These are phyloP conservation scores for Epichloe amarillans DNA, from an alignment of 2,329 filamentous ascomycete genomes.

Conservation along the genomic window DNA sequence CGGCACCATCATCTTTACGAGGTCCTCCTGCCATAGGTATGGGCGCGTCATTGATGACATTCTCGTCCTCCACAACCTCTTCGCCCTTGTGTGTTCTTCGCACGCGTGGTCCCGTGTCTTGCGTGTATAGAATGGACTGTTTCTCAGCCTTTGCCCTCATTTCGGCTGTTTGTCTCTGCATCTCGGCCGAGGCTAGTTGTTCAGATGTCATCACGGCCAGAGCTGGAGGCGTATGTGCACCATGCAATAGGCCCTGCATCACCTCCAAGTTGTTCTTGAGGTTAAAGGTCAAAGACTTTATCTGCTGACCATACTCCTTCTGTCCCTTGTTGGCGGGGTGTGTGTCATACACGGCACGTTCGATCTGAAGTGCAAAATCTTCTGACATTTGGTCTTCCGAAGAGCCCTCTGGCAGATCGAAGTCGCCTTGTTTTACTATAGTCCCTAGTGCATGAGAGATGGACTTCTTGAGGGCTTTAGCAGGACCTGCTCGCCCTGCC, in stretches of 20 bases:
- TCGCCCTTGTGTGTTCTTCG: constrained; percentile 91
- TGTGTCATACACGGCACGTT: constrained; percentile 51
- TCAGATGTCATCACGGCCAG: constrained; percentile 81
- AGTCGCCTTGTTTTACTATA: constrained; percentile 52
- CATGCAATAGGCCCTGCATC: constrained; percentile 59
- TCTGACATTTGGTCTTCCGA: constrained; percentile 53
- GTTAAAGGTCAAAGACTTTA: constrained; percentile 71
- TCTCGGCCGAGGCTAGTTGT: constrained; percentile 83
- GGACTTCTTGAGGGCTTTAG: constrained; percentile 56
- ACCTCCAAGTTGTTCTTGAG: constrained; percentile 78
- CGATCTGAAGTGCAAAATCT: constrained; percentile 63
- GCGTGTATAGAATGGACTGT: constrained; percentile 70
- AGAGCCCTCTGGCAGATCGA: constrained; percentile 48
- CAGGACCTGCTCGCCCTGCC: constrained; percentile 51
- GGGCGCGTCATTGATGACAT: constrained; percentile 24
- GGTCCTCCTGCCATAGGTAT: constrained; percentile 14
- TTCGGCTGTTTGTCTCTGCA: constrained; percentile 63
- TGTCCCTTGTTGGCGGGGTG: constrained; percentile 33
- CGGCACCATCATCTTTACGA: constrained; percentile 4
- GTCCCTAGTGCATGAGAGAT: constrained; percentile 52
- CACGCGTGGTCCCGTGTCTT: constrained; percentile 59
- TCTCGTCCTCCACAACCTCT: constrained; percentile 71
- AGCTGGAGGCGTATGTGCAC: constrained; percentile 56
- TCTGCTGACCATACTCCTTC: constrained; percentile 45
- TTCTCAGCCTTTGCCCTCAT: constrained; percentile 70